Base-by-base conservation (phyloP, 345 rosid species). In the sweet orange (Citrus sinensis) region DNA sequence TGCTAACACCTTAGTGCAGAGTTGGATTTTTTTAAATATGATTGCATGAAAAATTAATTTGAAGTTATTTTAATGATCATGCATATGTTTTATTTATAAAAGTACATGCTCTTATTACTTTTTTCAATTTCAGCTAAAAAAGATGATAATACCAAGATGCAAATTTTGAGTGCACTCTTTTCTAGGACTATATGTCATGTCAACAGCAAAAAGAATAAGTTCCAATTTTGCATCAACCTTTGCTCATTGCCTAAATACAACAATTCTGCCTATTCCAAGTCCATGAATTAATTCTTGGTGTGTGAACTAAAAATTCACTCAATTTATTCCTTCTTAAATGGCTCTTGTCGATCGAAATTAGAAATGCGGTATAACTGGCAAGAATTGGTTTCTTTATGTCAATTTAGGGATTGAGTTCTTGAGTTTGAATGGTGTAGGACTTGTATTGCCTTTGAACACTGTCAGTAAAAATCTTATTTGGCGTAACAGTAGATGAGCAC, bases 261-360 rank as follows among this genome's bases (percentile, higher is more conserved):
- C 32, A 56, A 20, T 30, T n/a, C 10, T 65, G 34, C 34, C 58
- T 30, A 19, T 70, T 22, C 24, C 27, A 55, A 67, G 27, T 14
- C 34, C 42, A 55, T 64, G 25, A 70, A 64, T 25, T 29, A 8
- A 7, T 67, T 59, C 67, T 25, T 66, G 46, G 6, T 59, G 42
- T 32, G 20, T 46, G 73, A 59, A 76, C 63, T 34, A 72, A 71
- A 46, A 71, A 11, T 8, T 74, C 74, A 66, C 74, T 58, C 20
- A 71, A 16, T 24, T 42, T 81, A 66, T 81, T 81, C 78, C 78
- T 32, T 60, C 70, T 51, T 80, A 64, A 74, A 74, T 1, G 67
- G 77, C 20, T 59, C 51, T 40, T 9, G 49, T 63, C 29, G 66
- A 63, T 35, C 65, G 74, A 20, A 20, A 46, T 32, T 60, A 9